These are phyloP conservation scores for Mycosphaerella sp. DNA, from an alignment of 2,329 filamentous ascomycete genomes.

Conservation along the genomic window DNA sequence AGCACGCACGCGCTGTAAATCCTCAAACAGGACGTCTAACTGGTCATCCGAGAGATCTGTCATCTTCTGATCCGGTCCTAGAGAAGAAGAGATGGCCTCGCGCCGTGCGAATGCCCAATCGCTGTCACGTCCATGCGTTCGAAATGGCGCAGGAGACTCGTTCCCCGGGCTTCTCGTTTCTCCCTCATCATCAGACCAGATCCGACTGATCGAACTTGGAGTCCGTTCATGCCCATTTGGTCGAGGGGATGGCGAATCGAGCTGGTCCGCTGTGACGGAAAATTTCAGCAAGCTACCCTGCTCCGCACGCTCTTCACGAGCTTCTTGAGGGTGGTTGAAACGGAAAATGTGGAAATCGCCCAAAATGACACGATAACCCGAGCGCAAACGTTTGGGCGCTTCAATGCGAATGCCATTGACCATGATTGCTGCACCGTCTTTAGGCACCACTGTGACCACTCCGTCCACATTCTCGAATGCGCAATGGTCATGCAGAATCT, in stretches of 20 bases:
- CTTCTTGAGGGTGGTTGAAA: conserved; percentile 97
- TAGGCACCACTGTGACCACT: conserved; percentile 82
- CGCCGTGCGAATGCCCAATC: conserved; percentile 92
- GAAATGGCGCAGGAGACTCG: conserved; percentile 64
- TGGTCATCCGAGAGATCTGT: conserved; percentile 87
- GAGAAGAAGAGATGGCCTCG: conserved; percentile 84
- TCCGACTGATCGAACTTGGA: conserved; percentile 58
- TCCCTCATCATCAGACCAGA: conserved; percentile 68
- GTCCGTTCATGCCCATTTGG: conserved; percentile 68
- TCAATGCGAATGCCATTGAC: conserved; percentile 89
- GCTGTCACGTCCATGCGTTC: conserved; percentile 62
- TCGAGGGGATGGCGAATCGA: conserved; percentile 54
- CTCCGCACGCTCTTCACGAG: conserved; percentile 79
- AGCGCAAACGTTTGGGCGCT: conserved; percentile 77
- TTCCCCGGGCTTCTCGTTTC: conserved; percentile 66
- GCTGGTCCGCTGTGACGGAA: conserved; percentile 59
- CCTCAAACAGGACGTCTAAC: conserved; percentile 85
- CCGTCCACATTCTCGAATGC: conserved; percentile 90
- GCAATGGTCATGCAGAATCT: conserved; percentile 89
- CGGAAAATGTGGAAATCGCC: conserved; percentile 98
- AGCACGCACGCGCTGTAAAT: conserved; percentile 81
- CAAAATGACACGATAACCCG: conserved; percentile 88
- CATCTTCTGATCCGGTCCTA: conserved; percentile 88
- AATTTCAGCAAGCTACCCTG: conserved; percentile 72
- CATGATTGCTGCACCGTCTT: conserved; percentile 93